Evolutionary conservation across 441 rosid species (phyloP), one percentile per base, ranked within the genome.

Genomic region (Breynia disticha): DNA sequence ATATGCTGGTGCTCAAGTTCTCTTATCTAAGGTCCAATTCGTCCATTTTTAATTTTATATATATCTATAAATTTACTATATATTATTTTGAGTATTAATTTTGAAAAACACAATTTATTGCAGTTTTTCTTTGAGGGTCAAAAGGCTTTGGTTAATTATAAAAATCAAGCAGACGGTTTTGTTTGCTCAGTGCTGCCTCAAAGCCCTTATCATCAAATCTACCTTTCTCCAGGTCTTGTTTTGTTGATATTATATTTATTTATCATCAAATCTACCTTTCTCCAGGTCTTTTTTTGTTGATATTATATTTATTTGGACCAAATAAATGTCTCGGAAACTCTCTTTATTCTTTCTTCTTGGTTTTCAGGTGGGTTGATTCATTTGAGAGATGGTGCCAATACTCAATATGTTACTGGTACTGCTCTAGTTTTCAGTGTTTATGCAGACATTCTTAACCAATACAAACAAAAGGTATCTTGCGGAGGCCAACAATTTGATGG

Each of bases 371-470:
- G 96, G 14, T 20, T 91, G 82, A 54, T 86, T 67, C 78, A 87
- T 66, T 56, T 80, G 66, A 80, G 98, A 54, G 93, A 86, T 21
- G 98, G 98, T 20, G 98, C 96, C 68, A 87, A 87, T 74, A 65
- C 73, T 46, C 96, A 91, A 43, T 80, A 87, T 43, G 94, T 79
- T 9, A 86, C 98, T 0, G 78, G 84, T 19, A 57, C 89, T 1
- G 82, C 96, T 35, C 55, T 83, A 43, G 61, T 91, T 17, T 74
- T 83, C 54, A 68, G 69, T 4, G 67, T 74, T 24, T 85, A 87
- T 58, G 72, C 79, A 18, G 90, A 86, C 64, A 9, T 75, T 21
- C 82, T 87, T 1, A 55, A 65, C 45, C 1, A 55, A 53, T 48
- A 56, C 60, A 79, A 82, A 54, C 74, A 80, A 67, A 73, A 75